Conservation (phyloP, 345 rosid species). For the Nephelium lappaceum region DNA sequence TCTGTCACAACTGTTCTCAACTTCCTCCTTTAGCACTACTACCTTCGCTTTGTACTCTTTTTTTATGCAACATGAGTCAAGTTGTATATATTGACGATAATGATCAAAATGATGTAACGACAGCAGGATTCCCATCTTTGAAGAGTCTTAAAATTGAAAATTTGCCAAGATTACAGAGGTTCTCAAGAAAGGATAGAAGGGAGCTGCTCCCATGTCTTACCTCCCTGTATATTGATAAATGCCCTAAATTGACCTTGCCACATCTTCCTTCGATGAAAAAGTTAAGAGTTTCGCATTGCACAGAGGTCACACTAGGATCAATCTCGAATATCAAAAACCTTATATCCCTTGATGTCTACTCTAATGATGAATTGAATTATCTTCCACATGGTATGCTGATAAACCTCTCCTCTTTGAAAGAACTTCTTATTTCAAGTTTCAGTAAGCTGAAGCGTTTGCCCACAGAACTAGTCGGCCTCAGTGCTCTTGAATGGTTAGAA, state of each 20-base stretch:
- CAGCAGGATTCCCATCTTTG: not conserved
- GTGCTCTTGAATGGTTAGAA: not conserved
- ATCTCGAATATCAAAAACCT: not conserved
- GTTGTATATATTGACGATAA: not conserved
- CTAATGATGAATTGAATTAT: not conserved
- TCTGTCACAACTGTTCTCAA: not conserved
- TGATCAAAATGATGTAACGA: not conserved
- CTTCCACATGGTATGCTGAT: not conserved
- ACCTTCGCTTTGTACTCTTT: not conserved
- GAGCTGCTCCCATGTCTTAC: not conserved
- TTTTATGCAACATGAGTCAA: not conserved
- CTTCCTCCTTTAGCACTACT: not conserved
- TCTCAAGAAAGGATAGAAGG: not conserved
- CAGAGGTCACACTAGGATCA: not conserved
- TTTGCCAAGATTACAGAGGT: not conserved
- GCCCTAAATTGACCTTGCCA: not conserved
- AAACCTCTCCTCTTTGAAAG: not conserved
- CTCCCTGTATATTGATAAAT: accelerated
- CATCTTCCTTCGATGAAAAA: not conserved
- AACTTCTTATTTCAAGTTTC: not conserved
- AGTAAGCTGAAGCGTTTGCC: not conserved
- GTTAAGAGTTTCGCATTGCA: not conserved
- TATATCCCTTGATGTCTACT: not conserved
- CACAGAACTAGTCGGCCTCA: not conserved
- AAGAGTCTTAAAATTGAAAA: not conserved